Evolutionary conservation across 2,329 filamentous ascomycete genomes (phyloP), one percentile per base, ranked within the genome.

Genomic region (Aspergillus caelatus): DNA sequence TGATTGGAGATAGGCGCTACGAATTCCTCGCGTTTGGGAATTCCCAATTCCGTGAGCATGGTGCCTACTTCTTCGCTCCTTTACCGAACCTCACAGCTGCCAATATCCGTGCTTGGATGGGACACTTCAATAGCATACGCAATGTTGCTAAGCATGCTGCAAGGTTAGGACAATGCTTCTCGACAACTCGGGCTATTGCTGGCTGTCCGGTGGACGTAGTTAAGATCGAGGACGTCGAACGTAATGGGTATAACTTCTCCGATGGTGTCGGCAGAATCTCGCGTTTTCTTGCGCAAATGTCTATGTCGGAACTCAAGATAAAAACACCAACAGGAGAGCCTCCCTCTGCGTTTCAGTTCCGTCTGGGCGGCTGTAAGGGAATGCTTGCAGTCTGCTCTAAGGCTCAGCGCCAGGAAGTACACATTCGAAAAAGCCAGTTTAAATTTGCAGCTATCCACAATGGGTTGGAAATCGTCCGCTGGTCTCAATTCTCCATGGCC

Each of bases 191-290:
- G 64, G 88, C 91, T 12, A 88, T 96, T 48, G 84, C 82, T 32
- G 85, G 88, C 19, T 86, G 89, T 26, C 84, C 83, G 0, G 86
- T 90, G 8, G 81, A 83, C 1, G 75, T 86, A 30, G 81, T 86
- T 14, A 81, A 82, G 6, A 86, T 94, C 36, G 77, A 83, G 0
- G 95, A 98, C 67, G 85, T 98, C 23, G 81, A 88, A 63, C 83
- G 84, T 2, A 88, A 91, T 54, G 86, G 82, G 0, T 89, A 87
- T 72, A 90, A 83, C 64, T 99, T 98, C 75, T 95, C 91, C 0
- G 95, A 99, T 72, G 95, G 95, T 0, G 91, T 98, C 3, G 95
- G 95, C 1, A 96, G 93, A 74, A 92, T 99, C n/a, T 97, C 94
- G 0, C 79, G 78, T 0, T 89, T 92, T 63, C 81, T 97, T 26